phyloP scores from a whole-genome alignment of 495 filamentous ascomycete species.

The Podospora didyma region DNA sequence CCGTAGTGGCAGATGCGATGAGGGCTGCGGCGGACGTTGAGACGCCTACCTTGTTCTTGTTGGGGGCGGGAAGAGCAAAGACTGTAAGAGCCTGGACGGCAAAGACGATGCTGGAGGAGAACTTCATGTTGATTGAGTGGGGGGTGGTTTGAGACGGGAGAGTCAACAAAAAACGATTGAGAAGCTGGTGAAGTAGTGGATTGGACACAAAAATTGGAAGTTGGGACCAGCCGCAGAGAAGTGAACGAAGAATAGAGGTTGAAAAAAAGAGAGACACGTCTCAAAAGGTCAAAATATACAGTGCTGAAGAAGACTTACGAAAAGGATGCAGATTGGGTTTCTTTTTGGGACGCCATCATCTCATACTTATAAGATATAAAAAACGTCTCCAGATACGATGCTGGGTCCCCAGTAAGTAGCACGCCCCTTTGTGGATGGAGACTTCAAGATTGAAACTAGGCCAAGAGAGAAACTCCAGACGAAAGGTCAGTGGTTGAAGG shows the following conservation, averaged over 20 bases:
- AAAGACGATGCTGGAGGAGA: conserved; percentile 17
- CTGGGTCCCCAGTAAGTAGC: not conserved
- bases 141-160: not conserved
- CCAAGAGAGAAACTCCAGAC: conserved; percentile 2
- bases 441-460: not conserved
- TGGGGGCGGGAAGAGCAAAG: conserved; percentile 16
- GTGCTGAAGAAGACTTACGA: not conserved
- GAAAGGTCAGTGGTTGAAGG: not conserved
- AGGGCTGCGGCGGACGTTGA: not conserved
- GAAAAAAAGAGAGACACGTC: not conserved
- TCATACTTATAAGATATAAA: not conserved
- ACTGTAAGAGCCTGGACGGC: conserved; percentile 24
- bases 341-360: not conserved
- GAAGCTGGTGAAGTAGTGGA: not conserved
- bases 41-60: not conserved
- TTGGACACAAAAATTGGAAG: not conserved
- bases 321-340: not conserved
- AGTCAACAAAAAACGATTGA: not conserved
- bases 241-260: not conserved
- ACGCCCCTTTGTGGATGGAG: not conserved
- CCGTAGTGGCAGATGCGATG: conserved; percentile 6
- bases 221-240: conserved; percentile 4
- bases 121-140: conserved; percentile 20
- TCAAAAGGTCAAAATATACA: not conserved
- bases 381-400: not conserved